A percentile compares a stretch with the other conserved stretches of the same genome.
phyloP scores from a whole-genome alignment of 169 alveolate species.

The Eimeria sp. region DNA sequence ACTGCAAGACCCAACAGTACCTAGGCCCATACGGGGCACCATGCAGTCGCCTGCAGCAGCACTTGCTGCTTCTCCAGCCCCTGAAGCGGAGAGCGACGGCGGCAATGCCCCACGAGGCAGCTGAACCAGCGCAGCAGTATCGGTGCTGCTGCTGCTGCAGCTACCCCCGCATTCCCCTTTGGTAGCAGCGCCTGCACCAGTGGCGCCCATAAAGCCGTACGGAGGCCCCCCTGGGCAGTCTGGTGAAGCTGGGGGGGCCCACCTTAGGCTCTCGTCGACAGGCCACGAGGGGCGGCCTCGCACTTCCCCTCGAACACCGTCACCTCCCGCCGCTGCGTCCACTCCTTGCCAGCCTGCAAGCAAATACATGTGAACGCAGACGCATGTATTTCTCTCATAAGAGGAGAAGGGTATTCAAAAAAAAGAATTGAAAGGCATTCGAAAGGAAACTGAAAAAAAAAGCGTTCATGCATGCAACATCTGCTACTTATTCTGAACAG shows the following conservation, averaged over 20 bases:
- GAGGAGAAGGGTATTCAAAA: not conserved
- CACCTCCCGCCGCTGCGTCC: conserved; percentile 37
- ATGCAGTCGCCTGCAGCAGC: conserved; percentile 26
- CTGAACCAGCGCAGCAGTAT: not conserved
- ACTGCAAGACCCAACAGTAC: not conserved
- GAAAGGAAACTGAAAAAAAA: no score
- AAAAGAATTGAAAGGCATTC: no score
- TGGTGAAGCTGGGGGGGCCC: conserved; percentile 26
- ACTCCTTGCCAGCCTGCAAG: conserved; percentile 44
- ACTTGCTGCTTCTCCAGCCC: conserved; percentile 4
- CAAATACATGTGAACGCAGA: not conserved
- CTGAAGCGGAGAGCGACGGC: not conserved
- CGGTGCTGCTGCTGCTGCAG: conserved; percentile 1
- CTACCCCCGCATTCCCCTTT: not conserved
- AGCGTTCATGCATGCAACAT: not conserved
- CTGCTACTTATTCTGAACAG: not conserved
- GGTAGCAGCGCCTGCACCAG: conserved; percentile 32
- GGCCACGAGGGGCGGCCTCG: conserved; percentile 47
- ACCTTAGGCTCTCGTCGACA: conserved; percentile 21
- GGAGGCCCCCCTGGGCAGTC: conserved; percentile 45
- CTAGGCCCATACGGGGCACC: conserved; percentile 7
- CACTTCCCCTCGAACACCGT: not conserved
- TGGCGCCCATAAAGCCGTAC: conserved; percentile 25
- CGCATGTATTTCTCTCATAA: not conserved
- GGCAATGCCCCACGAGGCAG: conserved; percentile 17